Conservation (phyloP, 805 yeast species). For the Candida takata region DNA sequence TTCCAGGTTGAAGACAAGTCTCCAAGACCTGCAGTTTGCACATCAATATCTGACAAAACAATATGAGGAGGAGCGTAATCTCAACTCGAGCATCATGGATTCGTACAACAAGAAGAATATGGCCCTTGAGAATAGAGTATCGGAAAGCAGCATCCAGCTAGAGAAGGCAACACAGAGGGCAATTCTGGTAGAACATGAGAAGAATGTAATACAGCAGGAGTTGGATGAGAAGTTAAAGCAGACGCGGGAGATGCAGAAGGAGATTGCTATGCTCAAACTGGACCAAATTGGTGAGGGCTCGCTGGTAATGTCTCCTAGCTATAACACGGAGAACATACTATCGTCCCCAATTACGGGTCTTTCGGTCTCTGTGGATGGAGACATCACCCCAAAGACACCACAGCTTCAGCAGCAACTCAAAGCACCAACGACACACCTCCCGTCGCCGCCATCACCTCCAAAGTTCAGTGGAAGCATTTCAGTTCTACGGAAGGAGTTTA, state of each 20-base stretch:
- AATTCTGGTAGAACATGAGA: conserved; percentile 29
- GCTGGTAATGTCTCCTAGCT: too few relatives aligned
- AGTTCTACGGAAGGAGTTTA: conserved; percentile 61
- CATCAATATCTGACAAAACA: conserved; percentile 63
- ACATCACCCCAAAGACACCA: conserved; percentile 20
- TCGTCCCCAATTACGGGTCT: conserved; percentile 21
- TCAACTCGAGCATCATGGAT: conserved; percentile 45
- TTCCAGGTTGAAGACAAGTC: conserved; percentile 42
- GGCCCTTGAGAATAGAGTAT: conserved; percentile 44
- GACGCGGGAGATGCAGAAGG: conserved; percentile 36
- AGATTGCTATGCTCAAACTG: conserved; percentile 33
- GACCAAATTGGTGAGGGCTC: conserved; percentile 18
- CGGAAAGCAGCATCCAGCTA: conserved; percentile 31
- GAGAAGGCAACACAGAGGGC: conserved; percentile 30
- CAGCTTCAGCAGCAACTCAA: conserved; percentile 11
- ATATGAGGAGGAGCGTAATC: conserved; percentile 57
- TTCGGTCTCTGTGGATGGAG: conserved; percentile 12
- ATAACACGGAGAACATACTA: too few relatives aligned
- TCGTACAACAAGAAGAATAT: conserved; percentile 44
- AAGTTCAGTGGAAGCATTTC: conserved; percentile 36
- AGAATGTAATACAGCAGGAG: conserved; percentile 26
- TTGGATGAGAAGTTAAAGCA: conserved; percentile 33
- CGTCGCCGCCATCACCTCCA: conserved; percentile 1
- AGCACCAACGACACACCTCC: not conserved
- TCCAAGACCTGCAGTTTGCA: conserved; percentile 63